phyloP scores from a whole-genome alignment of 2,329 filamentous ascomycete genomes.

The Xylaria sp. region DNA sequence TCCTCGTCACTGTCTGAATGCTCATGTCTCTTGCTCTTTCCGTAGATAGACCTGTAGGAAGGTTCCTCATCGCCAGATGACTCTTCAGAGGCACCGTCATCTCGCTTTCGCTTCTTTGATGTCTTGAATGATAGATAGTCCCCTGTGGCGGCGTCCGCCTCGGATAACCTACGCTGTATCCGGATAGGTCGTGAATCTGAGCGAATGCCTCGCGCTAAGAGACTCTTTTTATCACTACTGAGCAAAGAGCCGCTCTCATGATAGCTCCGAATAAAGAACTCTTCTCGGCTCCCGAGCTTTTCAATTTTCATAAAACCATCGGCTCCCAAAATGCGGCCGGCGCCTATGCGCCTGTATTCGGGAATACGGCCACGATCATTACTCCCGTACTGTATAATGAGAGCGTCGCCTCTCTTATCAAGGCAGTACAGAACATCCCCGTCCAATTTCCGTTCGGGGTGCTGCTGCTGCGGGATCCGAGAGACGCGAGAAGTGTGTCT shows the following conservation, averaged over 20 bases:
- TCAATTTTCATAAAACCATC: slow-evolving; percentile 72
- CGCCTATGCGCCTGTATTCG: slow-evolving; percentile 74
- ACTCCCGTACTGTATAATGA: slow-evolving; percentile 79
- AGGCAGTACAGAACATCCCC: slow-evolving; percentile 62
- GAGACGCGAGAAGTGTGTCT: slow-evolving; percentile 18
- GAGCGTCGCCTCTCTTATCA: slow-evolving; percentile 80
- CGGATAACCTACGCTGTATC: slow-evolving; percentile 50
- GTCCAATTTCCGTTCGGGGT: slow-evolving; percentile 23
- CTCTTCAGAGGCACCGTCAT: slow-evolving; percentile 47
- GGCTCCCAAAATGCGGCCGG: slow-evolving; percentile 77
- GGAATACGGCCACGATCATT: slow-evolving; percentile 79
- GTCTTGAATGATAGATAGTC: slow-evolving; percentile 62
- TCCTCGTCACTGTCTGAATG: slow-evolving; percentile 62
- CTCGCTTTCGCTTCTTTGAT: slow-evolving; percentile 57
- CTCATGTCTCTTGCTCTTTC: slow-evolving; percentile 65
- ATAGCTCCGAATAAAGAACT: slow-evolving; percentile 62
- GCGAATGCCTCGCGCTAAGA: slow-evolving; percentile 57
- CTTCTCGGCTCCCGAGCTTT: slow-evolving; percentile 67
- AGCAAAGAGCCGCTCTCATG: slow-evolving; percentile 56
- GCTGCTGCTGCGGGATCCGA: slow-evolving; percentile 29
- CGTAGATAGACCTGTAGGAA: slow-evolving; percentile 74
- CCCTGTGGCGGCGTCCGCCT: slow-evolving; percentile 47
- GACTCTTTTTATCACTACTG: slow-evolving; percentile 59
- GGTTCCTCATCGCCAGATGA: slow-evolving; percentile 61
- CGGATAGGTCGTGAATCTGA: slow-evolving; percentile 55